Percentiles rank a stretch among this genome's conserved stretches.
Conservation (phyloP, 129 eudicot genomes). For the Chrysanthemum makinoi region DNA sequence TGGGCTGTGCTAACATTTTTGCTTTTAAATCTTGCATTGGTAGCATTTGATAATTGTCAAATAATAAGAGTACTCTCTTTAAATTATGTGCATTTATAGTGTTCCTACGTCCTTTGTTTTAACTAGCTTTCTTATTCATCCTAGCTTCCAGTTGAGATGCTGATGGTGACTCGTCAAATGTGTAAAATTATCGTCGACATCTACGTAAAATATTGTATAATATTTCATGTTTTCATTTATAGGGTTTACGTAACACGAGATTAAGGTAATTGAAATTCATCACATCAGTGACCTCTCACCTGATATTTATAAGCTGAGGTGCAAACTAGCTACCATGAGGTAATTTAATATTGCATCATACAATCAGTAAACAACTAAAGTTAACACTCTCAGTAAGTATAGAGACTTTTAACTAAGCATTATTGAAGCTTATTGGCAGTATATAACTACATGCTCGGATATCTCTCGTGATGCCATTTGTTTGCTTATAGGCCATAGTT, state of each 20-base stretch:
- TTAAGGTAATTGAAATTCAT: constrained; percentile 10
- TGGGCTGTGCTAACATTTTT: too few relatives aligned
- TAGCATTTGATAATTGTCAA: too few relatives aligned
- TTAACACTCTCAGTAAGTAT: constrained; percentile 7
- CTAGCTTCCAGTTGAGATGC: not conserved
- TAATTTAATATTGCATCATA: too few relatives aligned
- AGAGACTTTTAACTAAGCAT: constrained; percentile 8
- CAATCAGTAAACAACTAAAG: not conserved
- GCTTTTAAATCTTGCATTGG: too few relatives aligned
- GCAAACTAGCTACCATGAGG: too few relatives aligned
- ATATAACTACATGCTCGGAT: constrained; percentile 6
- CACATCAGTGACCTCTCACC: too few relatives aligned
- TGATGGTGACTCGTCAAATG: constrained; percentile 21
- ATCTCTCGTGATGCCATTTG: constrained; percentile 17
- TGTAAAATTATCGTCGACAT: constrained; percentile 18
- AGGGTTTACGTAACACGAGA: not conserved
- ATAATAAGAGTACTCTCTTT: not conserved
- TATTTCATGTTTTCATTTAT: too few relatives aligned
- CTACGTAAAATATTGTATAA: not conserved
- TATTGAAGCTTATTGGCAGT: not conserved
- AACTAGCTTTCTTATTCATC: not conserved
- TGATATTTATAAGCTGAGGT: too few relatives aligned
- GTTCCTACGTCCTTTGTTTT: constrained; percentile 10
- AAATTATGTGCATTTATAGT: not conserved
- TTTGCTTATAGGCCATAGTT: constrained; percentile 19